phyloP scores from a whole-genome alignment of 805 yeast species.

The Hanseniaspora lindneri region DNA sequence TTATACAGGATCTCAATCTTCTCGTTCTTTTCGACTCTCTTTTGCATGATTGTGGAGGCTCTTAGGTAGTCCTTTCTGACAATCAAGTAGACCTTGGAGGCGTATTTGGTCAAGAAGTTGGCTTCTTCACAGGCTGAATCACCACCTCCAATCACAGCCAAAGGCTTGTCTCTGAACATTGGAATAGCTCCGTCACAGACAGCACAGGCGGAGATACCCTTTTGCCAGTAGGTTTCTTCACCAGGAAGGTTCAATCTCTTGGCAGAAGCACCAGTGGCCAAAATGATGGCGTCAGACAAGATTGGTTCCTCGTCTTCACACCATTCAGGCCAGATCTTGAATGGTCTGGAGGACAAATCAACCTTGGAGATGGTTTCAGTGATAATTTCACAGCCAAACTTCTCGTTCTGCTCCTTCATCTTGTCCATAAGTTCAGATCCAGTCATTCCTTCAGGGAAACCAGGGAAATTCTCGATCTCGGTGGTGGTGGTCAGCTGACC shows the following conservation, averaged over 20 bases:
- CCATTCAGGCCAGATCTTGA: conserved; percentile 94
- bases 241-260: conserved; percentile 90
- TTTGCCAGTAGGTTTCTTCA: conserved; percentile 97
- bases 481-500: conserved; percentile 98
- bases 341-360: conserved; percentile 77
- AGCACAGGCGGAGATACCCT: conserved; percentile 98
- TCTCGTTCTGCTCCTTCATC: conserved; percentile 78
- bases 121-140: conserved; percentile 99
- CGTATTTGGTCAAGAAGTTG: conserved; percentile 89
- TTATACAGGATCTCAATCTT: conserved; percentile 86
- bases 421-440: conserved; percentile 85
- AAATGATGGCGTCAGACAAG: conserved; percentile 81
- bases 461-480: conserved; percentile 97
- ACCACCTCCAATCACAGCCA: conserved; percentile 98
- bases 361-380: conserved; percentile 92
- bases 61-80: conserved; percentile 91
- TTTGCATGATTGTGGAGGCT: conserved; percentile 95
- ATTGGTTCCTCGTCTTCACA: conserved; percentile 83
- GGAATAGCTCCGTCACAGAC: conserved; percentile 99
- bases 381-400: conserved; percentile 86
- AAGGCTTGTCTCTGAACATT: conserved; percentile 92
- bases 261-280: conserved; percentile 98
- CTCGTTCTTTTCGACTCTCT: conserved; percentile 70
- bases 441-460: conserved; percentile 85
- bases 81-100: conserved; percentile 83